Base-by-base conservation (phyloP, 2,329 filamentous ascomycete species). In the Aureobasidium leucospermi region DNA sequence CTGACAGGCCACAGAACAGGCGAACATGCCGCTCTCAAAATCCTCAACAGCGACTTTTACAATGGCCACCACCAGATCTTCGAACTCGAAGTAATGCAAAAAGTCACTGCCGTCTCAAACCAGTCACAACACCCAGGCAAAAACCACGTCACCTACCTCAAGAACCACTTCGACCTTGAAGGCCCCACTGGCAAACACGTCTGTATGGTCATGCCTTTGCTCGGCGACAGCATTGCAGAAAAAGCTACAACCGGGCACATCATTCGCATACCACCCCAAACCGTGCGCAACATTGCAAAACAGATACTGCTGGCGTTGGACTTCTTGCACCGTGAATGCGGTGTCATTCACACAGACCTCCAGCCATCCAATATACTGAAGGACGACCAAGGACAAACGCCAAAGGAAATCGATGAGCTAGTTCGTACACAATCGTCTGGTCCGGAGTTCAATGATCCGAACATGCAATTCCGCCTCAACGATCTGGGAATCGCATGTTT, bases 401-500 rank as follows among this genome's bases (percentile, higher is more conserved):
- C 62, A 2, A n/a, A 56, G 15, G 58, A 52, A 8, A 36, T 42
- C 13, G 60, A 63, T 13, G 48, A 58, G 32, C 46, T 53, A 8
- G 39, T 60, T 46, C 28, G 58, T 59, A 46, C 49, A 63, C 28
- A 39, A 16, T 59, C 59, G 13, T 49, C 29, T 39, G 51, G 23
- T 23, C 56, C 55, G 43, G 58, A 13, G 9, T 41, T 61, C 32
- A 46, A 63, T 10, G 51, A 39, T 15, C 42, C 43, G n/a, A 36
- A 46, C 23, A 56, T 67, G 34, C 39, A 62, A 38, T 61, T 69
- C 53, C 63, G 60, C 3, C 63, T 69, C 47, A 65, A 64, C 28
- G 68, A 69, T 52, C 66, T 68, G 46, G 67, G 67, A 15, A 60
- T 64, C 19, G 61, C 67, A 7, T 68, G 65, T 43, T 68, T 63